These are phyloP conservation scores for Cucurbita pepo DNA, from an alignment of 306 rosid genomes.

Conservation along the genomic window DNA sequence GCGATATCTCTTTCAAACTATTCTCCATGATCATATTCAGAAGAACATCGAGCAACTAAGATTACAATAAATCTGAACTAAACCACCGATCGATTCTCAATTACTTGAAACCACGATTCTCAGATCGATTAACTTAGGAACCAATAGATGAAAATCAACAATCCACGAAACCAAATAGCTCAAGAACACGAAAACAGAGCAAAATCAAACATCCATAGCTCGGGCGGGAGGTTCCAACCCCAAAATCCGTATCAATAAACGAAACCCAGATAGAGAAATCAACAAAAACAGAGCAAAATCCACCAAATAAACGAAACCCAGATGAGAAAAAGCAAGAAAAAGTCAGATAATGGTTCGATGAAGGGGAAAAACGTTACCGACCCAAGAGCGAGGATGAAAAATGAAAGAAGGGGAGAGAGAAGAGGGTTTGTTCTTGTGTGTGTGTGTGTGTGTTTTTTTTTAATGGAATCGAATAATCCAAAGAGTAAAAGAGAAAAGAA, in stretches of 20 bases:
- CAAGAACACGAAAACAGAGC: neutral
- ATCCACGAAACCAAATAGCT: neutral
- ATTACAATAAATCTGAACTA: neutral
- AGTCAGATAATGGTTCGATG: neutral
- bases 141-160: neutral
- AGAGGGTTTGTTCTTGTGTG: neutral
- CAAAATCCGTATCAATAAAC: neutral
- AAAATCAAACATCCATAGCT: neutral
- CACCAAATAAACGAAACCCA: too few relatives aligned
- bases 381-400: neutral
- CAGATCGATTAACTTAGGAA: neutral
- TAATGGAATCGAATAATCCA: neutral
- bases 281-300: too few relatives aligned
- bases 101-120: neutral
- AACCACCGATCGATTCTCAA: constrained; percentile 5
- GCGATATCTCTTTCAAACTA: neutral
- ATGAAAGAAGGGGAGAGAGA: neutral
- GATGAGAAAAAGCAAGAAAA: neutral
- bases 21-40: constrained; percentile 2
- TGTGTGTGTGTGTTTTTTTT: neutral
- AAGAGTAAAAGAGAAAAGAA: neutral
- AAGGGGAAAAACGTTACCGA: neutral
- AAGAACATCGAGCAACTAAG: neutral
- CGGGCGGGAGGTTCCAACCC: neutral
- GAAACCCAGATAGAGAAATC: neutral